phyloP scores from a whole-genome alignment of 2,329 filamentous ascomycete genomes.

The Nakataea oryzae region DNA sequence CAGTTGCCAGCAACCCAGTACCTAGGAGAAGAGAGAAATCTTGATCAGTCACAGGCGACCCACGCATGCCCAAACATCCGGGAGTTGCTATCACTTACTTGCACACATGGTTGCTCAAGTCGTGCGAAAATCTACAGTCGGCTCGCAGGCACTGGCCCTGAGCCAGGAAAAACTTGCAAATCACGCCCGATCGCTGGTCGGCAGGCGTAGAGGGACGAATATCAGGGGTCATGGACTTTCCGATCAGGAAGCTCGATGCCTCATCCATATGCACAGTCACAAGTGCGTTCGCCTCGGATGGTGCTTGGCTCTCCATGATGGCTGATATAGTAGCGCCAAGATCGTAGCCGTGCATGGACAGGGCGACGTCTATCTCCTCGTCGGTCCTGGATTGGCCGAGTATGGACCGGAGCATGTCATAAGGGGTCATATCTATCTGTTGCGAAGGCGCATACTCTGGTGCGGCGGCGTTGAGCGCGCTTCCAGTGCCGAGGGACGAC shows the following conservation, averaged over 20 bases:
- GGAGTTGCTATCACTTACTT: constrained; percentile 57
- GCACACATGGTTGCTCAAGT: constrained; percentile 92
- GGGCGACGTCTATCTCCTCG: constrained; percentile 86
- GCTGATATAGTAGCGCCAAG: constrained; percentile 83
- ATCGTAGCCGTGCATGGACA: constrained; percentile 85
- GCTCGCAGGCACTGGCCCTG: constrained; percentile 92
- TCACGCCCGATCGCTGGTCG: constrained; percentile 71
- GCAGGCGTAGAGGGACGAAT: constrained; percentile 68
- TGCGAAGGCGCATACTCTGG: constrained; percentile 64
- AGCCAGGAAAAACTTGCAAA: constrained; percentile 95
- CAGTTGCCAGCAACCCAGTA: constrained; percentile 97
- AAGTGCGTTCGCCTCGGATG: constrained; percentile 11
- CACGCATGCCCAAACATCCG: not conserved
- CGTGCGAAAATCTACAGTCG: constrained; percentile 95
- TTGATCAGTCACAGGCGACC: constrained; percentile 8
- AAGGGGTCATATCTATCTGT: constrained; percentile 88
- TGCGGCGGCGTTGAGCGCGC: constrained; percentile 66
- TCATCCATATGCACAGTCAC: constrained; percentile 29
- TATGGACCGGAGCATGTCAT: constrained; percentile 94
- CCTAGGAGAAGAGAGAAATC: constrained; percentile 32
- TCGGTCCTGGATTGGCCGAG: constrained; percentile 81
- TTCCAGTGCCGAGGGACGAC: constrained; percentile 60
- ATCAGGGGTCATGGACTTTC: constrained; percentile 76
- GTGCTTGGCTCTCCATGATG: constrained; percentile 56
- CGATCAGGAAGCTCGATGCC: constrained; percentile 52